phyloP scores from a whole-genome alignment of 2,329 filamentous ascomycete species.

The Cladophialophora immunda region DNA sequence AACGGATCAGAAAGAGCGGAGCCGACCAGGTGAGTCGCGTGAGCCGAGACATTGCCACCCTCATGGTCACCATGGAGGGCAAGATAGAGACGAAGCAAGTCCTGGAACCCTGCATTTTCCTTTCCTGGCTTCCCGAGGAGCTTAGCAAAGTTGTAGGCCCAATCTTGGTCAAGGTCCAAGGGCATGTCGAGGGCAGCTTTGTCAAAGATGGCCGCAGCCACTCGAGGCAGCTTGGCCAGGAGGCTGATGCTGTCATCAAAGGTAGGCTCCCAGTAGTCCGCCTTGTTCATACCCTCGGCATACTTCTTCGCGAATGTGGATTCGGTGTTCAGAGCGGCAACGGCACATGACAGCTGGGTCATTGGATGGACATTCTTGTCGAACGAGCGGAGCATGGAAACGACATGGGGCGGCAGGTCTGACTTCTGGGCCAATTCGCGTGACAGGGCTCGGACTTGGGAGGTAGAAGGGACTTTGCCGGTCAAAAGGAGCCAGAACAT shows the following conservation, averaged over 20 bases:
- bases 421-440: constrained; percentile 88
- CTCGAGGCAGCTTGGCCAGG: constrained; percentile 93
- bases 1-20: constrained; percentile 94
- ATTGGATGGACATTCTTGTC: constrained; percentile 93
- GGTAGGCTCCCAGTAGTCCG: constrained; percentile 98
- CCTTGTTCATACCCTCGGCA: constrained; percentile 88
- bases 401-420: constrained; percentile 80
- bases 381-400: constrained; percentile 88
- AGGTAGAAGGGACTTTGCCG: constrained; percentile 83
- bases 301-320: constrained; percentile 94
- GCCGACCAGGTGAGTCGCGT: constrained; percentile 93
- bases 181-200: constrained; percentile 77
- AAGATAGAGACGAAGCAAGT: constrained; percentile 90
- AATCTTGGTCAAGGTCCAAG: constrained; percentile 86
- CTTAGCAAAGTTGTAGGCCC: constrained; percentile 98
- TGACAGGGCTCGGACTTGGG: constrained; percentile 83
- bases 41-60: constrained; percentile 95
- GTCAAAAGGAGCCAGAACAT: constrained; percentile 99
- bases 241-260: constrained; percentile 95
- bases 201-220: constrained; percentile 98
- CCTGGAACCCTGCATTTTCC: constrained; percentile 93
- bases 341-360: constrained; percentile 96
- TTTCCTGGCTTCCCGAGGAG: constrained; percentile 91
- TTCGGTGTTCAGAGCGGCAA: constrained; percentile 94
- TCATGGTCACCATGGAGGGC: constrained; percentile 98